Conservation (phyloP, 2,329 filamentous ascomycete species). For the Calonectria pseudoreteaudii region DNA sequence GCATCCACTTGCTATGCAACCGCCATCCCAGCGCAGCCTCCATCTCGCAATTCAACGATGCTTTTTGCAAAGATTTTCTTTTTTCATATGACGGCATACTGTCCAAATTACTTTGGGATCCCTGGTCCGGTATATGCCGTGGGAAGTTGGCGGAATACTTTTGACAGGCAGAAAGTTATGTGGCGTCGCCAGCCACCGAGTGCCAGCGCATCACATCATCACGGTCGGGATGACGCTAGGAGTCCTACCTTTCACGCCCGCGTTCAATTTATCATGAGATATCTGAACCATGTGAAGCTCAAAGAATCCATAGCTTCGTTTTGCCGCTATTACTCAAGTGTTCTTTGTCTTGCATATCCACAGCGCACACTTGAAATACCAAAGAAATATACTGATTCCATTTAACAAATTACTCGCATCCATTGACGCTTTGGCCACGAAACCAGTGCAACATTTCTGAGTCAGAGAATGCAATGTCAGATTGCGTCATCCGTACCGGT, state of each 20-base stretch:
- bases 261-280: not conserved
- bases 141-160: not conserved
- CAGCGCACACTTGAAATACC: conserved; percentile 24
- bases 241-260: not conserved
- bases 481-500: not conserved
- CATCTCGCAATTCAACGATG: not conserved
- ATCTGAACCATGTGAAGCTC: not conserved
- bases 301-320: not conserved
- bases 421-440: conserved; percentile 24
- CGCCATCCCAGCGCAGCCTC: not conserved
- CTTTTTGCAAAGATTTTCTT: not conserved
- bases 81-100: not conserved
- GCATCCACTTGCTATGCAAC: not conserved
- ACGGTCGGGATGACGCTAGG: not conserved
- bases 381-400: conserved; percentile 21
- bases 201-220: not conserved
- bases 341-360: conserved; percentile 2
- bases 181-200: not conserved
- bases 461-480: conserved; percentile 29
- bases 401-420: conserved; percentile 28
- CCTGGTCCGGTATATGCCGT: not conserved
- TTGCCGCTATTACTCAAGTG: not conserved
- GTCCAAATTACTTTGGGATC: not conserved
- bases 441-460: conserved; percentile 25
- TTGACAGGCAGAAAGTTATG: not conserved